Base-by-base conservation (phyloP, 2,329 filamentous ascomycete species). In the Stenocarpella maydis region DNA sequence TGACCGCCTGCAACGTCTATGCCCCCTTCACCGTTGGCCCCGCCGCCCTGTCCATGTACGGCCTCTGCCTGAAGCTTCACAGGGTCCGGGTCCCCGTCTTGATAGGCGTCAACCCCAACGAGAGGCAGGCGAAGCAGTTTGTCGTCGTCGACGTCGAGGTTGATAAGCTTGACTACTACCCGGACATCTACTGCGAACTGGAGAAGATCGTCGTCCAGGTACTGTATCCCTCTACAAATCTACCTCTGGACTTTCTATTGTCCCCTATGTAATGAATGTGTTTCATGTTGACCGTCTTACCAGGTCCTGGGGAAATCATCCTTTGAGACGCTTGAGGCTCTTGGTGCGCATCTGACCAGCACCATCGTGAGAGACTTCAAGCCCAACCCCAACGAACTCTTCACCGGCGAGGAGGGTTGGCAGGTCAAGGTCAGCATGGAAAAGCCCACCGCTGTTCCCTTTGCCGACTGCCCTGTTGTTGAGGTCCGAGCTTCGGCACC, bases 371-470 rank as follows among this genome's bases (percentile, higher is more conserved):
- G 76, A 28, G 81, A 83, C 37, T 81, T 87, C 71, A 75, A 75
- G 49, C 70, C 71, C 75, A 52, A 72, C 73, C 61, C 75, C 68
- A 73, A 77, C 37, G 75, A 75, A 67, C 74, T 76, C n/a, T 74
- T 73, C 53, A 72, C 76, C 77, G 45, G 78, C 10, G 55, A 82
- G 50, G 75, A 82, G 26, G 81, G 81, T 17, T 85, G 86, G 79
- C 83, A 83, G 69, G 81, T 94, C 63, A 86, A 83, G 70, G 84
- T 94, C 45, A 82, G 82, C 28, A 80, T 94, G 64, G 89, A 90
- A 78, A 94, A 94, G 80, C 92, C 92, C 3, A 88, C 90, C 15
- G 92, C 92, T 0, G 90, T 94, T 24, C 86, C 89, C 0, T 87
- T 91, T 74, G 92, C 92, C 2, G 91, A 93, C 72, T 90, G 89